Percentiles rank a stretch among this genome's conserved stretches.
Evolutionary conservation across 805 yeast species (phyloP).

Genomic region (Saturnispora diversa): DNA sequence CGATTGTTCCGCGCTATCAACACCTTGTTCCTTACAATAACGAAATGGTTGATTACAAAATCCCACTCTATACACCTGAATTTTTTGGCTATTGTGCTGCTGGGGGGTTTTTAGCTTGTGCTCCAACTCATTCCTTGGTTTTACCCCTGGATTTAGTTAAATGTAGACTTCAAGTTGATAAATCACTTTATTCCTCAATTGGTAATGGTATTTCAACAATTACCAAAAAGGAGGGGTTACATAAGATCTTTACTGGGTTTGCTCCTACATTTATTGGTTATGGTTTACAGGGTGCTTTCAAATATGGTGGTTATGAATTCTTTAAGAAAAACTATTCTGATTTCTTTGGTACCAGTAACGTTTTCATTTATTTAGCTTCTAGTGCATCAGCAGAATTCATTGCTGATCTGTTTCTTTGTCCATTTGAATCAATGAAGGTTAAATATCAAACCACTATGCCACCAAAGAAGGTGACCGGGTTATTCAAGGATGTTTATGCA

Average conservation of each 20-base stretch:
- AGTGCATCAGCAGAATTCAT: conserved; percentile 91
- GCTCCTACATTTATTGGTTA: conserved; percentile 93
- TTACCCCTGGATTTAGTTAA: conserved; percentile 92
- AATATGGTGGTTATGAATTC: conserved; percentile 89
- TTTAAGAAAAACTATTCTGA: conserved; percentile 76
- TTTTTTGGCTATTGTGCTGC: conserved; percentile 67
- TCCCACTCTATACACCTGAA: conserved; percentile 50
- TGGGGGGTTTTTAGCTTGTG: conserved; percentile 85
- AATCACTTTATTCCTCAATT: conserved; percentile 65
- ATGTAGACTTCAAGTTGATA: conserved; percentile 84
- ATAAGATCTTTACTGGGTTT: conserved; percentile 75
- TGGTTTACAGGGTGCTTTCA: conserved; percentile 94
- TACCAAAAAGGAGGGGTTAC: conserved; percentile 61
- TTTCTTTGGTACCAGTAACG: conserved; percentile 60
- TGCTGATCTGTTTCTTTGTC: conserved; percentile 87
- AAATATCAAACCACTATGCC: conserved; percentile 90
- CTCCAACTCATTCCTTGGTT: conserved; percentile 91
- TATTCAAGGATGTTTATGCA: conserved; percentile 63
- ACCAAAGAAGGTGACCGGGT: conserved; percentile 58
- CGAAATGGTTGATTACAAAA: conserved; percentile 21
- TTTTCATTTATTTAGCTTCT: conserved; percentile 70
- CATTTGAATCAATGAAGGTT: conserved; percentile 92
- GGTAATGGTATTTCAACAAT: conserved; percentile 76
- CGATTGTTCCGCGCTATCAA: conserved; percentile 2
- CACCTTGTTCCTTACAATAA: neutral